A percentile compares a stretch with the other conserved stretches of the same genome.
phyloP scores from a whole-genome alignment of 805 yeast genomes.

The Middelhovenomyces tepae region DNA sequence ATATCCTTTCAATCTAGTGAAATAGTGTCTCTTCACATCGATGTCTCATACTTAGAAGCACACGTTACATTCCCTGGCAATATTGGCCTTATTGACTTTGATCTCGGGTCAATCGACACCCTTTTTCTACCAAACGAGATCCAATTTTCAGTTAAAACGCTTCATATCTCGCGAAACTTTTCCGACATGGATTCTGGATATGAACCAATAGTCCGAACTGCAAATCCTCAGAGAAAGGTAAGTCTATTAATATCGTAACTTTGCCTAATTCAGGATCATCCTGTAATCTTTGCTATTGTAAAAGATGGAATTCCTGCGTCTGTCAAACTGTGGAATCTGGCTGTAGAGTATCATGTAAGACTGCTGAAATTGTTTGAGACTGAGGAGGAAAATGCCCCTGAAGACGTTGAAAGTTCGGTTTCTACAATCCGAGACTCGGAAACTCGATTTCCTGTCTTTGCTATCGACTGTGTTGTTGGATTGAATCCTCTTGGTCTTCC shows the following conservation, averaged over 20 bases:
- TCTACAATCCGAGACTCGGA: conserved; percentile 12
- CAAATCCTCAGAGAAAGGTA: conserved; percentile 13
- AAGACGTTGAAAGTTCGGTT: conserved; percentile 10
- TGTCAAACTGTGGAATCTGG: conserved; percentile 39
- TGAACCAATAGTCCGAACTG: conserved; percentile 11
- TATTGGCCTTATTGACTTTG: conserved; percentile 10
- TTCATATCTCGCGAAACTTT: conserved; percentile 10
- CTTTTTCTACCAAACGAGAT: conserved; percentile 3
- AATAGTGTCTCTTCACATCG: too few species aligned
- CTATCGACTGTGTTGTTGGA: conserved; percentile 51
- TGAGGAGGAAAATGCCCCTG: conserved; percentile 11
- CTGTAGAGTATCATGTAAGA: conserved; percentile 49
- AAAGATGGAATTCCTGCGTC: conserved; percentile 31
- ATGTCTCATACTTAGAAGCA: conserved; percentile 3
- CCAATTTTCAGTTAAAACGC: not conserved
- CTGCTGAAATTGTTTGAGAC: conserved; percentile 43
- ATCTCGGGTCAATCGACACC: conserved; percentile 8
- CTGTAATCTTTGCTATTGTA: conserved; percentile 34
- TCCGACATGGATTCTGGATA: conserved; percentile 12
- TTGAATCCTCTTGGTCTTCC: conserved; percentile 52
- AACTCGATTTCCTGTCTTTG: conserved; percentile 14
- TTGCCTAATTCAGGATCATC: conserved; percentile 22
- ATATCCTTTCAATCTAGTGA: too few species aligned
- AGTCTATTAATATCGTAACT: not conserved
- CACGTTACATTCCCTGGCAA: conserved; percentile 2